A percentile compares a stretch with the other conserved stretches of the same genome.
These are phyloP conservation scores for Botrytis cinerea DNA, from an alignment of 2,329 filamentous ascomycete species.

Conservation along the genomic window DNA sequence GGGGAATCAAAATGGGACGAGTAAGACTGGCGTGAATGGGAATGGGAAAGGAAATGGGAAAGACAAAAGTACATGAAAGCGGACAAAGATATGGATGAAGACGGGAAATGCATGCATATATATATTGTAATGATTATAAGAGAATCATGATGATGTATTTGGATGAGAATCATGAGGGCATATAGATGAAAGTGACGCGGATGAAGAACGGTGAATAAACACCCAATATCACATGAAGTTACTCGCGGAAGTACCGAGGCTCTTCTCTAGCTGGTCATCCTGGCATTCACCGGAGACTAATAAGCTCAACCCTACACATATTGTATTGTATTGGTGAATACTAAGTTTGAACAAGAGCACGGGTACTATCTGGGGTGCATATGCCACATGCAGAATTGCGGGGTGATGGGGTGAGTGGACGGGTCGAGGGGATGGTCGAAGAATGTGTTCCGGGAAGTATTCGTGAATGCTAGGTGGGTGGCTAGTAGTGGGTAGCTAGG, in stretches of 20 bases:
- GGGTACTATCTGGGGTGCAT: neutral
- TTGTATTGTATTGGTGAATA: neutral
- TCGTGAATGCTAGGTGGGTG: neutral
- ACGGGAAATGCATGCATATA: neutral
- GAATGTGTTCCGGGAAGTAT: neutral
- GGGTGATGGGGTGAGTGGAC: neutral
- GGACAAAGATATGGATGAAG: neutral
- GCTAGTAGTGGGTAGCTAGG: neutral
- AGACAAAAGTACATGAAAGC: constrained; percentile 21
- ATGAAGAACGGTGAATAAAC: neutral
- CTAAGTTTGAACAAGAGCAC: neutral
- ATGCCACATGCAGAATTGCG: neutral
- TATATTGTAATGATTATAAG: constrained; percentile 15
- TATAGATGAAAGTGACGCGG: neutral
- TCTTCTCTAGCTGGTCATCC: neutral
- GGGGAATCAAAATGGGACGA: constrained; percentile 20
- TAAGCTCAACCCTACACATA: neutral
- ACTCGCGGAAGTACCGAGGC: neutral
- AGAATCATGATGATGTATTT: neutral
- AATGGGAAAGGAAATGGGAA: constrained; percentile 26
- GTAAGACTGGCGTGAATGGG: constrained; percentile 24
- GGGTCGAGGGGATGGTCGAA: neutral
- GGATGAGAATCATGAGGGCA: neutral
- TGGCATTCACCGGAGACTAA: neutral
- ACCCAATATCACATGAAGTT: neutral